Percentiles rank a stretch among this genome's conserved stretches.
These are phyloP conservation scores for Penicillium sp. DNA, from an alignment of 2,329 filamentous ascomycete genomes.

Conservation along the genomic window DNA sequence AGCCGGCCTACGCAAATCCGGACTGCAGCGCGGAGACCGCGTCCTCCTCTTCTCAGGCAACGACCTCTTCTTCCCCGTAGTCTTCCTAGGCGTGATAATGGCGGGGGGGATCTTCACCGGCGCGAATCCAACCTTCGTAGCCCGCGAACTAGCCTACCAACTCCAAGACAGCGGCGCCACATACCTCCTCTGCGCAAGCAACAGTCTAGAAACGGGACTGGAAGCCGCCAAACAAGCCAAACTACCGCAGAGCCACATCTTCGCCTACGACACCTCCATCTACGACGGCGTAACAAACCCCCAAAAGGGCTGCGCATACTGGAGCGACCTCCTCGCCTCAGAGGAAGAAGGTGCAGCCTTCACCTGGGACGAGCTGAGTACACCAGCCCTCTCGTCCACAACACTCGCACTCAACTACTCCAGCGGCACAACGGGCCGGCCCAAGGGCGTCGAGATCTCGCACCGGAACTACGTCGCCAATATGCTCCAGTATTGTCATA, in stretches of 20 bases:
- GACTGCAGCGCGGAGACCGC: constrained; percentile 65
- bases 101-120: constrained; percentile 76
- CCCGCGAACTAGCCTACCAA: constrained; percentile 72
- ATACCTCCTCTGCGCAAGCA: constrained; percentile 61
- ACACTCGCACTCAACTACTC: constrained; percentile 72
- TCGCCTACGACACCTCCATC: constrained; percentile 61
- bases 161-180: constrained; percentile 66
- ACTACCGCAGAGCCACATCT: constrained; percentile 56
- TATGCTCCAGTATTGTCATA: constrained; percentile 56
- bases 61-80: constrained; percentile 66
- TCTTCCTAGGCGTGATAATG: constrained; percentile 72
- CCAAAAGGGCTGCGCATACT: constrained; percentile 53
- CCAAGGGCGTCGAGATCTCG: constrained; percentile 81
- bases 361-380: constrained; percentile 53
- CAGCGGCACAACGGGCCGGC: constrained; percentile 69
- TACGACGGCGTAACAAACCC: constrained; percentile 43
- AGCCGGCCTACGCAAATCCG: constrained; percentile 61
- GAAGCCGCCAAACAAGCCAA: constrained; percentile 62
- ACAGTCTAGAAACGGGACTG: constrained; percentile 59
- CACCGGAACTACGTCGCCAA: constrained; percentile 76
- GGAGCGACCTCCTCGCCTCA: constrained; percentile 59
- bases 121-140: constrained; percentile 67
- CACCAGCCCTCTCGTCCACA: constrained; percentile 40
- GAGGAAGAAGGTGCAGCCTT: constrained; percentile 54
- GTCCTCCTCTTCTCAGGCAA: constrained; percentile 73